Percentiles rank a stretch among this genome's conserved stretches.
Evolutionary conservation across 345 rosid species (phyloP).

Genomic region (Syzygium aqueum): DNA sequence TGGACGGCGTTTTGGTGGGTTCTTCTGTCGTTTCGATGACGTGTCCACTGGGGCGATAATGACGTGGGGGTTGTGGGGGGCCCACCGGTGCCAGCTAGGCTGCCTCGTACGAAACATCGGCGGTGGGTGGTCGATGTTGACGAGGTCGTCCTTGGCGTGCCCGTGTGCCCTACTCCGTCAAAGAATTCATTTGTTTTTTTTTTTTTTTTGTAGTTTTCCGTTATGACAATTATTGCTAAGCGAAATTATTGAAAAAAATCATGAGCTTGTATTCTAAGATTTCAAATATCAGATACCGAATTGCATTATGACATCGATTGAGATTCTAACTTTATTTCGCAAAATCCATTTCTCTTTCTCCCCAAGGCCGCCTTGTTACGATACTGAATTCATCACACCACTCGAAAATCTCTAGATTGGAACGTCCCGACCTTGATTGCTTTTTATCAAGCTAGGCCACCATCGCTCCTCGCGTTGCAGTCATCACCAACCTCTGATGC

Average conservation of each 20-base stretch:
- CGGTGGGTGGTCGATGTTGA: background rate
- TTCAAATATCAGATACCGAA: background rate
- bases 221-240: background rate
- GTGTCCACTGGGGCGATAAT: background rate
- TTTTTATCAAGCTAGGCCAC: background rate
- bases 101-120: background rate
- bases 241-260: background rate
- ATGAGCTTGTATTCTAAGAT: background rate
- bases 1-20: background rate
- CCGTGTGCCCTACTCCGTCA: background rate
- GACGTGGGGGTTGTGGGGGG: background rate
- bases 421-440: background rate
- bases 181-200: background rate
- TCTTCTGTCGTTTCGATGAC: background rate
- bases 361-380: fast-evolving
- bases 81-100: background rate
- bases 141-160: background rate
- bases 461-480: fast-evolving
- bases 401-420: background rate
- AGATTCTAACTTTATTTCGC: background rate
- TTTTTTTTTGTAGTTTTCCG: background rate
- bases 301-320: background rate
- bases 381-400: background rate
- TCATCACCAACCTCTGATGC: background rate
- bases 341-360: background rate